Conservation (phyloP, 2,329 filamentous ascomycete genomes). For the Beauveria sp. region DNA sequence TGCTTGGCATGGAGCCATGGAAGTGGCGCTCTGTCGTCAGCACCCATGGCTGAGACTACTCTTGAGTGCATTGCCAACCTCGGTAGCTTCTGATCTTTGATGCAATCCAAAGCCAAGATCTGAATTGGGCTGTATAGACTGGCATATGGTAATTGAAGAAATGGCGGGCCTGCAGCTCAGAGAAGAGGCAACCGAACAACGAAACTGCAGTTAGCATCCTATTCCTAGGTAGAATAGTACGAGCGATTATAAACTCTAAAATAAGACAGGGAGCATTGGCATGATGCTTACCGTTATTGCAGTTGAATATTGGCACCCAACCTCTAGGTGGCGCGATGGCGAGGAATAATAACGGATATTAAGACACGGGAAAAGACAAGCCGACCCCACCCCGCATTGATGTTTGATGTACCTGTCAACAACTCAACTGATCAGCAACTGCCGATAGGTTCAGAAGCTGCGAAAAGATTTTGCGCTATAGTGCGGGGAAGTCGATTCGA, state of each 20-base stretch:
- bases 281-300: not conserved
- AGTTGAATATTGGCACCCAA: not conserved
- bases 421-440: not conserved
- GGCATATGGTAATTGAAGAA: no score
- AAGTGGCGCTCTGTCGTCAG: not conserved
- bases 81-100: not conserved
- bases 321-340: not conserved
- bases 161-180: not conserved
- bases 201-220: not conserved
- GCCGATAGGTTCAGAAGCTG: not conserved
- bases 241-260: no score
- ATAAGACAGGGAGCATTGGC: no score
- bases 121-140: no score
- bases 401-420: not conserved
- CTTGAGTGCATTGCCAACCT: not conserved
- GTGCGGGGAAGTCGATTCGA: not conserved
- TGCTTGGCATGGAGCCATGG: not conserved
- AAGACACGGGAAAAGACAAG: not conserved
- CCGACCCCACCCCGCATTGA: constrained; percentile 1
- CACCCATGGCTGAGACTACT: not conserved
- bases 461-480: not conserved
- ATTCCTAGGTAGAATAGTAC: no score
- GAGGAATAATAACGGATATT: not conserved
- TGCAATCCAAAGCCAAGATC: no score
- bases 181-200: not conserved